These are phyloP conservation scores for Pichia inconspicua DNA, from an alignment of 1,139 yeast genomes.

Conservation along the genomic window DNA sequence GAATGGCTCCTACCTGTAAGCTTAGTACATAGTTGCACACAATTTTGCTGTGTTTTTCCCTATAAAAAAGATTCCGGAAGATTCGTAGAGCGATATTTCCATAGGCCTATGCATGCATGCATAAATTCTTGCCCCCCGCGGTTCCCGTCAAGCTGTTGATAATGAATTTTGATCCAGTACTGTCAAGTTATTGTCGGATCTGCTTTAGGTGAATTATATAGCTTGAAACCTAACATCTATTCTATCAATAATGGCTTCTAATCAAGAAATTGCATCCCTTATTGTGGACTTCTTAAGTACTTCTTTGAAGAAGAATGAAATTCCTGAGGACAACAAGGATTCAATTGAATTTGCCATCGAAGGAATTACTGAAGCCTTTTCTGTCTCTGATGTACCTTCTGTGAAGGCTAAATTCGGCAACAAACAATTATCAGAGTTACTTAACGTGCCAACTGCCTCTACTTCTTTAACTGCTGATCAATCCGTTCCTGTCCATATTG, in stretches of 20 bases:
- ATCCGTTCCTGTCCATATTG: conserved; percentile 37
- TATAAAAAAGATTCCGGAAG: not conserved
- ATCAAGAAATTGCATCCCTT: conserved; percentile 67
- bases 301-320: conserved; percentile 53
- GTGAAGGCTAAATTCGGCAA: conserved; percentile 39
- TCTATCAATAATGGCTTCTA: conserved; percentile 21
- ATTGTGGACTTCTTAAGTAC: conserved; percentile 64
- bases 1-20: too few relatives aligned
- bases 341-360: conserved; percentile 94
- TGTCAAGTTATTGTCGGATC: too few relatives aligned
- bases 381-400: conserved; percentile 41
- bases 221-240: too few relatives aligned
- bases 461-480: conserved; percentile 12
- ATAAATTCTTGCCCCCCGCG: not conserved
- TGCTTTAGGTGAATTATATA: too few relatives aligned
- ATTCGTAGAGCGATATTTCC: not conserved
- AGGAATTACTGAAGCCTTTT: conserved; percentile 84
- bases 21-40: not conserved
- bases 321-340: conserved; percentile 75
- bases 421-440: conserved; percentile 40
- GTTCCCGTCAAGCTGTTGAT: too few relatives aligned
- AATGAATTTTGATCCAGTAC: too few relatives aligned
- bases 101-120: too few relatives aligned
- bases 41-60: not conserved
- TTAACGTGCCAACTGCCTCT: conserved; percentile 23